These are phyloP conservation scores for Lenwebbia sp. DNA, from an alignment of 345 rosid species.

Conservation along the genomic window DNA sequence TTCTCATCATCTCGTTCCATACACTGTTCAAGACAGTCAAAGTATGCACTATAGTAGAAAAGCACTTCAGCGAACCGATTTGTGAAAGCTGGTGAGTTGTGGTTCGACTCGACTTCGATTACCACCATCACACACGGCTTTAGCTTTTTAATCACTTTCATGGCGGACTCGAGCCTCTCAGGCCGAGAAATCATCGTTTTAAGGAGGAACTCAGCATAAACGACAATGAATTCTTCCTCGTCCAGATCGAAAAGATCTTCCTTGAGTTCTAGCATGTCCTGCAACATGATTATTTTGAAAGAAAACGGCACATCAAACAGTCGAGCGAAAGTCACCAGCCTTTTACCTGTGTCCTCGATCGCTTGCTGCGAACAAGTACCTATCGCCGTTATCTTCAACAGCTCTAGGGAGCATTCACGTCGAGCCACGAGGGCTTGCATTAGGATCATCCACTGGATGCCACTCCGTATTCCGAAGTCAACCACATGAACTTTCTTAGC, in stretches of 20 bases:
- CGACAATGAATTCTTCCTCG: constrained; percentile 6
- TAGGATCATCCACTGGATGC: constrained; percentile 11
- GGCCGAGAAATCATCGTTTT: background rate
- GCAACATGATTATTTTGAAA: background rate
- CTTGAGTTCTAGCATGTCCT: constrained; percentile 3
- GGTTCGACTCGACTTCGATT: constrained; percentile 13
- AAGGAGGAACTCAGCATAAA: background rate
- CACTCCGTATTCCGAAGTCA: constrained; percentile 15
- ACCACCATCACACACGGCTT: constrained; percentile 16
- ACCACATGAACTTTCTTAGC: constrained; percentile 21
- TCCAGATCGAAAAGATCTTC: constrained; percentile 1
- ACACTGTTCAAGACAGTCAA: constrained; percentile 16
- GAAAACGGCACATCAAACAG: constrained; percentile 5
- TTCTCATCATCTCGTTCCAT: constrained; percentile 6
- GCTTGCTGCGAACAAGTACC: background rate
- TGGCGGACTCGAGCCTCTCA: constrained; percentile 2
- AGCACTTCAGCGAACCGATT: constrained; percentile 10
- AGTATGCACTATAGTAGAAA: constrained; percentile 11
- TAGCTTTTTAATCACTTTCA: constrained; percentile 8
- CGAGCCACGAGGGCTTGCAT: constrained; percentile 18
- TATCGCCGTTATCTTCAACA: constrained; percentile 11
- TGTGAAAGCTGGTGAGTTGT: constrained; percentile 10
- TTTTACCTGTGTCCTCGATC: constrained; percentile 6
- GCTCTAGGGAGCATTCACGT: constrained; percentile 7
- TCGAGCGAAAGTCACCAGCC: constrained; percentile 5